phyloP scores from a whole-genome alignment of 139 green algal species.

The Chlamydomonas applanata region DNA sequence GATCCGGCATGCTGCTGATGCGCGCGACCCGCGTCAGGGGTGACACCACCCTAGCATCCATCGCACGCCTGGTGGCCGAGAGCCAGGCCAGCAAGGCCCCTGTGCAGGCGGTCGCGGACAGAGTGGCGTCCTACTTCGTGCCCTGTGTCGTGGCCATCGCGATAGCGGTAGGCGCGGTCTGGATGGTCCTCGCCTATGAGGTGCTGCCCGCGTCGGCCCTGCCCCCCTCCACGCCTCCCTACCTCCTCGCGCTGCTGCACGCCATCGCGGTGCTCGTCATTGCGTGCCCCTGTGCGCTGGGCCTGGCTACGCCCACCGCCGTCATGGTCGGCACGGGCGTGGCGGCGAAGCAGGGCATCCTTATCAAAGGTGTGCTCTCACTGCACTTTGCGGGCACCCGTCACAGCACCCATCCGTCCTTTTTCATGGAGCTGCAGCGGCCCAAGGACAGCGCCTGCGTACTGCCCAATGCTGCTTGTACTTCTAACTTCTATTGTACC shows the following conservation, averaged over 20 bases:
- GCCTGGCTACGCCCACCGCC: slow-evolving; percentile 92
- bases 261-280: slow-evolving; percentile 91
- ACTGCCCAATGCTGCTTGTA: too few species aligned
- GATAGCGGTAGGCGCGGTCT: slow-evolving; percentile 7
- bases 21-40: slow-evolving; percentile 49
- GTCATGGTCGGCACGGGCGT: slow-evolving; percentile 93
- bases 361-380: slow-evolving; percentile 41
- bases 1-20: slow-evolving; percentile 38
- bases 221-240: slow-evolving; percentile 37
- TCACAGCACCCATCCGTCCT: too few species aligned
- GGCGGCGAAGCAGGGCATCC: slow-evolving; percentile 59
- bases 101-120: slow-evolving; percentile 66
- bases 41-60: slow-evolving; percentile 79
- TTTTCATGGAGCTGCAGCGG: too few species aligned
- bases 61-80: slow-evolving; percentile 88
- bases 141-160: slow-evolving; percentile 67
- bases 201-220: not conserved
- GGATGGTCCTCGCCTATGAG: slow-evolving; percentile 20
- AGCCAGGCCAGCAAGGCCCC: slow-evolving; percentile 95
- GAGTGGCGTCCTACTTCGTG: slow-evolving; percentile 85
- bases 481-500: not conserved
- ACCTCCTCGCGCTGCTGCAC: slow-evolving; percentile 82
- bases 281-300: slow-evolving; percentile 95
- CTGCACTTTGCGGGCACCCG: too few species aligned
- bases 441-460: too few species aligned